A percentile compares a stretch with the other conserved stretches of the same genome.
These are phyloP conservation scores for Luzula sylvatica DNA, from an alignment of 176 grass and related monocot genomes.

Conservation along the genomic window DNA sequence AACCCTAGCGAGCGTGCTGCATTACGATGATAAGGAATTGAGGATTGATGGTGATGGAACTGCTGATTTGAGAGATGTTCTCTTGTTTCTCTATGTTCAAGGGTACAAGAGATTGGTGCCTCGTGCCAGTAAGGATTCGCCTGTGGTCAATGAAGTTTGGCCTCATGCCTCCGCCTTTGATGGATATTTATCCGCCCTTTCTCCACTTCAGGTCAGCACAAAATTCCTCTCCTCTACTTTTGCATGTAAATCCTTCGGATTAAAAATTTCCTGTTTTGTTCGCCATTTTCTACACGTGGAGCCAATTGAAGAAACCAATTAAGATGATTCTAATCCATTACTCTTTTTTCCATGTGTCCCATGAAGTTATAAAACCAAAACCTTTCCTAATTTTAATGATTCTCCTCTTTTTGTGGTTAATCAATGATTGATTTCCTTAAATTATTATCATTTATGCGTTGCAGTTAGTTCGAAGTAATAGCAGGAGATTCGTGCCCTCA, in stretches of 20 bases:
- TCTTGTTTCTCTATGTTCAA: conserved; percentile 90
- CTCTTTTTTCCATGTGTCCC: conserved; percentile 5
- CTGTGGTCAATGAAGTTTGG: conserved; percentile 76
- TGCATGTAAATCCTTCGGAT: not conserved
- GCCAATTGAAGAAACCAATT: no score
- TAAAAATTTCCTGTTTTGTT: not conserved
- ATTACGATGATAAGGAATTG: conserved; percentile 43
- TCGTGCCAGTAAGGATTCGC: conserved; percentile 85
- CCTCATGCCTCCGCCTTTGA: conserved; percentile 92
- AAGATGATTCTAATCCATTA: not conserved
- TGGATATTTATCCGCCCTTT: conserved; percentile 80
- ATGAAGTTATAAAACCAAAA: not conserved
- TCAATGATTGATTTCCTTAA: not conserved
- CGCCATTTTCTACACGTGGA: not conserved
- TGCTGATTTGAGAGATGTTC: conserved; percentile 52
- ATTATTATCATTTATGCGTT: conserved; percentile 16
- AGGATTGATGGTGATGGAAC: conserved; percentile 20
- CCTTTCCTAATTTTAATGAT: conserved; percentile 12
- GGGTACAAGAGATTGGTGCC: conserved; percentile 80
- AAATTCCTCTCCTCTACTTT: not conserved
- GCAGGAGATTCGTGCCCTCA: conserved; percentile 84
- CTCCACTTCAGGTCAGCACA: conserved; percentile 76
- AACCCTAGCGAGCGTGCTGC: conserved; percentile 68
- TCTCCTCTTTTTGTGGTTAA: not conserved
- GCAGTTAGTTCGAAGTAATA: conserved; percentile 97